Evolutionary conservation across 768 basidiomycete species (phyloP), one percentile per base, ranked within the genome.

Genomic region (Rhodosporidiobolus odoratus): DNA sequence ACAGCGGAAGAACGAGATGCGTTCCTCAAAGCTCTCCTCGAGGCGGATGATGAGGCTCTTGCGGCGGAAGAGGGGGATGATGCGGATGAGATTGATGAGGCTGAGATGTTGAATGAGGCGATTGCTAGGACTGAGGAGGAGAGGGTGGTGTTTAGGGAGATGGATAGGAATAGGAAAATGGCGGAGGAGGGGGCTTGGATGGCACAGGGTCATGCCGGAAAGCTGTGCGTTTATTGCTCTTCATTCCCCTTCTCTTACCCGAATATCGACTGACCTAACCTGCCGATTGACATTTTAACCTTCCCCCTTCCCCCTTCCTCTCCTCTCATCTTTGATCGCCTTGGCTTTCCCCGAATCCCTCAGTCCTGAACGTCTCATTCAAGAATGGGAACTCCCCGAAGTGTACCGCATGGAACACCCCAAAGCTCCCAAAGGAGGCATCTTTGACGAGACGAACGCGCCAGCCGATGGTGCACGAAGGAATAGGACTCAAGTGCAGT

Each of bases 1-100:
- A 95, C 93, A 6, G 90, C 92, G 74, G 93, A 95, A 79, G 96
- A 99, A 79, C 93, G 96, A 75, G 95, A 99, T 79, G 92, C 92
- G 78, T 89, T 95, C 74, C 81, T 97, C 81, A 92, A 88, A 58
- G 93, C 90, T 4, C 88, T 96, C n/a, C 74, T 80, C 60, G 82
- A 82, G 64, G 77, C 75, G 35, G 77, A 78, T 37, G 75, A 76
- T 15, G 81, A 81, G 23, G 45, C 35, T 17, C 38, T 35, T 12
- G 79, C 79, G 40, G n/a, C n/a, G n/a, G n/a, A n/a, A n/a, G 81
- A 80, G 27, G 78, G 77, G 52, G 80, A 81, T 30, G 80, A 79
- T 54, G 79, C 79, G 59, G 79, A 80, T 52, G 81, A 81, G 56
- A 52, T 79, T 4, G 80, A 80, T 62, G 81, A 81, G 58, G 80